phyloP scores from a whole-genome alignment of 2,329 filamentous ascomycete genomes.

The Pseudogymnoascus sp. region DNA sequence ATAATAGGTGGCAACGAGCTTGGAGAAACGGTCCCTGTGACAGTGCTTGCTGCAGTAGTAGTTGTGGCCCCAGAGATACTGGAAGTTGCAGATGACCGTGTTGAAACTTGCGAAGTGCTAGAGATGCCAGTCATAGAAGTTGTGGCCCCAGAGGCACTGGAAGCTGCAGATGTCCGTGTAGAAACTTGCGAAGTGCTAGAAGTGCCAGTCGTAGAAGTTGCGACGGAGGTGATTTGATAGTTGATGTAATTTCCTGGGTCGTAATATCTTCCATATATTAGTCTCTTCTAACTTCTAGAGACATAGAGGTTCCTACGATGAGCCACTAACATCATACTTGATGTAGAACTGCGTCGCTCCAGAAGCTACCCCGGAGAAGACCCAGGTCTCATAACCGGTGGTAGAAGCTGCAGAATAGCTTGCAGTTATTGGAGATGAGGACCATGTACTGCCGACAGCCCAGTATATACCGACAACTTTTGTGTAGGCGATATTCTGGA shows the following conservation, averaged over 20 bases:
- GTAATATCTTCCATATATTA: constrained; percentile 15
- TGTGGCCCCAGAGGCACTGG: no score
- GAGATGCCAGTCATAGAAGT: no score
- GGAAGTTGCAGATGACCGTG: constrained; percentile 4
- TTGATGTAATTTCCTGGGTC: constrained; percentile 23
- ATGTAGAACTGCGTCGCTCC: constrained; percentile 25
- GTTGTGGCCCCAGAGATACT: neutral
- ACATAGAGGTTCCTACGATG: constrained; percentile 11
- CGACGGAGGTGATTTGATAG: constrained; percentile 15
- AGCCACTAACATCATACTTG: constrained; percentile 23
- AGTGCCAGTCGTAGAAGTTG: constrained; percentile 9
- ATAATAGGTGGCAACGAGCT: no score
- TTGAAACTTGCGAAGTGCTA: neutral
- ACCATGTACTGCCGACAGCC: constrained; percentile 21
- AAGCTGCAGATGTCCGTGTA: neutral
- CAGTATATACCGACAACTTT: constrained; percentile 21
- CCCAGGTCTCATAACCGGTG: constrained; percentile 22
- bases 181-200: neutral
- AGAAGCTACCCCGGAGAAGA: constrained; percentile 21
- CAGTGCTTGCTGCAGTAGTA: neutral
- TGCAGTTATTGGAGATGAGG: constrained; percentile 15
- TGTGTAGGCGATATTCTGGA: constrained; percentile 23
- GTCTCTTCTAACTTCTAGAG: neutral
- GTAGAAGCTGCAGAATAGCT: constrained; percentile 17
- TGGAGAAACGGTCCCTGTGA: no score